A percentile compares a stretch with the other conserved stretches of the same genome.
Evolutionary conservation across 2,329 filamentous ascomycete genomes (phyloP).

Genomic region (Diplodia corticola): DNA sequence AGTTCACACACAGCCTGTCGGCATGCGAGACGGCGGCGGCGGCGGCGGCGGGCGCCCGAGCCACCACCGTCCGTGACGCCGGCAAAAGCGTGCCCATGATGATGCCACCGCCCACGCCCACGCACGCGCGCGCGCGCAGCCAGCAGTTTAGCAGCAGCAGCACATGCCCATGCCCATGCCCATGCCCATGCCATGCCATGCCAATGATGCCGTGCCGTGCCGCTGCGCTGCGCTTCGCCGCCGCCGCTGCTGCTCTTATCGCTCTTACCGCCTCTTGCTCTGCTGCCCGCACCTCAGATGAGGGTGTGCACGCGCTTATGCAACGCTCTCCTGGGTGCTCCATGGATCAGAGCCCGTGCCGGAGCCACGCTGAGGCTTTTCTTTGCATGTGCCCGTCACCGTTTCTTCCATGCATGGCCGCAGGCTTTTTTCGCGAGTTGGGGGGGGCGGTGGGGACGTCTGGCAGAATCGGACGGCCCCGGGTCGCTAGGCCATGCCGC

Average conservation of each 20-base stretch:
- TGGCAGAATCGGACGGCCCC: conserved; percentile 14
- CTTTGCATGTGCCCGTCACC: conserved; percentile 19
- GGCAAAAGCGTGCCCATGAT: background rate
- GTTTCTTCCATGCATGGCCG: background rate
- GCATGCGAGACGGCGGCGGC: background rate
- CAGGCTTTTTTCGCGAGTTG: background rate
- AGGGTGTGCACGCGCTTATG: conserved; percentile 20
- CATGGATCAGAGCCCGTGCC: conserved; percentile 8
- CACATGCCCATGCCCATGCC: background rate
- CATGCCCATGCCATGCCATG: background rate
- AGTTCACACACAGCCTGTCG: no score
- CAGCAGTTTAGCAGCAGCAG: background rate
- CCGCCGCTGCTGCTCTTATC: conserved; percentile 7
- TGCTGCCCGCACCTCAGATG: background rate
- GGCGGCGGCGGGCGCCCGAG: background rate
- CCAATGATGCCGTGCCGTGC: background rate
- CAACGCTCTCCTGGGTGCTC: background rate
- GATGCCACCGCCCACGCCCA: conserved; percentile 1
- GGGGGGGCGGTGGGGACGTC: conserved; percentile 9
- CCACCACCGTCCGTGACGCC: no score
- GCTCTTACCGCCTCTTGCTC: conserved; percentile 16
- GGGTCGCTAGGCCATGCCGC: conserved; percentile 1
- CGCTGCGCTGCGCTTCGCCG: background rate
- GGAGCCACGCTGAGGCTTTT: conserved; percentile 14
- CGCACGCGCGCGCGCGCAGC: no score